These are phyloP conservation scores for Fusarium mexicanum DNA, from an alignment of 2,329 filamentous ascomycete species.

Conservation along the genomic window DNA sequence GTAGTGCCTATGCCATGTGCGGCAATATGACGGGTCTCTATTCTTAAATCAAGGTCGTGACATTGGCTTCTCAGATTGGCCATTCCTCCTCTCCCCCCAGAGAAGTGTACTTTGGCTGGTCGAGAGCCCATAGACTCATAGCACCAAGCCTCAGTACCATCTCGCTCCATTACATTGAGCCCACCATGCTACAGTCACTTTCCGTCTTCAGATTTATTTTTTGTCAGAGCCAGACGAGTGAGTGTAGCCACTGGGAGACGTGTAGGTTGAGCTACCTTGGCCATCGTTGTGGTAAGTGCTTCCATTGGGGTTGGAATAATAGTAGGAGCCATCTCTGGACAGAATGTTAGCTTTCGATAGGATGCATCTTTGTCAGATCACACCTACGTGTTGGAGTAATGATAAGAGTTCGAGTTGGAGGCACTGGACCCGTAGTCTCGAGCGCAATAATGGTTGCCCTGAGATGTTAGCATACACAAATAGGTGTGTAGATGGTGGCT, in stretches of 20 bases:
- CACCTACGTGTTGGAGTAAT: conserved; percentile 72
- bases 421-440: conserved; percentile 69
- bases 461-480: not conserved
- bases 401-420: conserved; percentile 68
- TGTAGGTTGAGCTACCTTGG: conserved; percentile 68
- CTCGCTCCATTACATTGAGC: not conserved
- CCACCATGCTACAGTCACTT: too few relatives aligned
- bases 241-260: conserved; percentile 57
- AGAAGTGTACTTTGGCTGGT: not conserved
- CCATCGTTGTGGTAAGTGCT: conserved; percentile 75
- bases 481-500: not conserved
- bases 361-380: not conserved
- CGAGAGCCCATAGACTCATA: conserved; percentile 19
- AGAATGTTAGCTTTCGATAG: not conserved
- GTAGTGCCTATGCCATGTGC: not conserved
- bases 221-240: conserved; percentile 17
- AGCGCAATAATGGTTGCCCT: conserved; percentile 76
- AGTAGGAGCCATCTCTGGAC: conserved; percentile 71
- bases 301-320: conserved; percentile 76
- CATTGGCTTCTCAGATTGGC: not conserved
- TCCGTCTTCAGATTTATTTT: conserved; percentile 5
- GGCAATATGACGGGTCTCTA: not conserved
- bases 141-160: conserved; percentile 5
- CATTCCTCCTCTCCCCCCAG: not conserved
- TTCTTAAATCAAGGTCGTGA: not conserved